A percentile compares a stretch with the other conserved stretches of the same genome.
phyloP scores from a whole-genome alignment of 345 rosid genomes.

The Noccaea bulbosa region DNA sequence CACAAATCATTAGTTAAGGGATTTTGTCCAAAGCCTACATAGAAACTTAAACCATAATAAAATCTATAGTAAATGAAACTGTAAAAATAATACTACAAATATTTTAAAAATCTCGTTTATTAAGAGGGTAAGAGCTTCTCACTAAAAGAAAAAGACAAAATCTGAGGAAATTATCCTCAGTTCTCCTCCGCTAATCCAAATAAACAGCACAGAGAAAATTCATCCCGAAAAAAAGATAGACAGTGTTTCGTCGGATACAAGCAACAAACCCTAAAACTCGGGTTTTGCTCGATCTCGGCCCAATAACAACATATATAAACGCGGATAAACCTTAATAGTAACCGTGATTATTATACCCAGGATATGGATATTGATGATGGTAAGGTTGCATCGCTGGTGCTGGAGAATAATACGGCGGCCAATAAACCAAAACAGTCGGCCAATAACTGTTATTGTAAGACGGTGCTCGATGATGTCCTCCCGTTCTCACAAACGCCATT shows the following conservation, averaged over 20 bases:
- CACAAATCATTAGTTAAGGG: too few relatives aligned
- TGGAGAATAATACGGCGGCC: too few relatives aligned
- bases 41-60: too few relatives aligned
- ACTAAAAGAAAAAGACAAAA: background rate
- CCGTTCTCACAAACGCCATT: slow-evolving; percentile 11
- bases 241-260: background rate
- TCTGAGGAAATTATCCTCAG: background rate
- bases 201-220: background rate
- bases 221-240: background rate
- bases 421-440: background rate
- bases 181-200: background rate
- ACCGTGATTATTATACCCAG: background rate
- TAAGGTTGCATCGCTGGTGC: background rate
- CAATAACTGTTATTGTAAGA: background rate
- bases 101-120: too few relatives aligned
- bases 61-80: background rate
- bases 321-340: slow-evolving; percentile 2
- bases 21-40: too few relatives aligned
- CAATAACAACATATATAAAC: background rate
- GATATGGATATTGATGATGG: background rate
- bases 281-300: background rate
- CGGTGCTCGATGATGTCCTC: background rate
- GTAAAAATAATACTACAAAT: background rate
- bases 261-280: slow-evolving; percentile 19
- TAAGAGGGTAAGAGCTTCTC: background rate